Evolutionary conservation across 2,329 filamentous ascomycete species (phyloP).

Genomic region (Didymella lethalis): DNA sequence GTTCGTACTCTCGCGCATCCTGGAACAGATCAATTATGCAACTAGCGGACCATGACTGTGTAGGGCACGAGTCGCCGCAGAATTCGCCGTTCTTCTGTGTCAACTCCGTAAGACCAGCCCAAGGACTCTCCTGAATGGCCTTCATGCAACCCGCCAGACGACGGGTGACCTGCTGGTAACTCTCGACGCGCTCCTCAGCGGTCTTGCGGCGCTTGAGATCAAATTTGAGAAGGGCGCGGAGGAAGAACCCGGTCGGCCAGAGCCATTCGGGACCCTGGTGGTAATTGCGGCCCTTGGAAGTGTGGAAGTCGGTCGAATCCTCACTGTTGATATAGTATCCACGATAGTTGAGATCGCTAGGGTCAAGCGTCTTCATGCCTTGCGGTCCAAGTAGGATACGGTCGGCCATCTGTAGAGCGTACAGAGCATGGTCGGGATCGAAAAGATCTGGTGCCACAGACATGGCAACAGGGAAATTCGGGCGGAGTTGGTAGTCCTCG

Average conservation of each 20-base stretch:
- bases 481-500: conserved; percentile 94
- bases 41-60: conserved; percentile 94
- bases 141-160: conserved; percentile 84
- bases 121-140: conserved; percentile 79
- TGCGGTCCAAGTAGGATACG: conserved; percentile 81
- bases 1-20: conserved; percentile 68
- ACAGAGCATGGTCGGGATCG: conserved; percentile 76
- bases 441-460: conserved; percentile 90
- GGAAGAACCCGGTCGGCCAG: conserved; percentile 96
- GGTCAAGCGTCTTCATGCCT: conserved; percentile 96
- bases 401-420: conserved; percentile 82
- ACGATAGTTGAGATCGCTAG: conserved; percentile 88
- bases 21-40: conserved; percentile 97
- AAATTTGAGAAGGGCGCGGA: conserved; percentile 89
- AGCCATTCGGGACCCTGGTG: conserved; percentile 98
- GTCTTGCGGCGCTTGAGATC: conserved; percentile 76
- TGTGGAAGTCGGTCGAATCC: conserved; percentile 89
- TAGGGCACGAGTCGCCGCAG: conserved; percentile 92
- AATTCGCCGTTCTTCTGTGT: conserved; percentile 87
- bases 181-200: conserved; percentile 76
- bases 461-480: conserved; percentile 97
- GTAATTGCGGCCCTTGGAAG: conserved; percentile 94
- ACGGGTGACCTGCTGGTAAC: conserved; percentile 92
- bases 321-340: conserved; percentile 96
- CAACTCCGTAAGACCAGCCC: conserved; percentile 91